Percentiles rank a stretch among this genome's conserved stretches.
Conservation (phyloP, 2,329 filamentous ascomycete species). For the Diaporthe destruens region DNA sequence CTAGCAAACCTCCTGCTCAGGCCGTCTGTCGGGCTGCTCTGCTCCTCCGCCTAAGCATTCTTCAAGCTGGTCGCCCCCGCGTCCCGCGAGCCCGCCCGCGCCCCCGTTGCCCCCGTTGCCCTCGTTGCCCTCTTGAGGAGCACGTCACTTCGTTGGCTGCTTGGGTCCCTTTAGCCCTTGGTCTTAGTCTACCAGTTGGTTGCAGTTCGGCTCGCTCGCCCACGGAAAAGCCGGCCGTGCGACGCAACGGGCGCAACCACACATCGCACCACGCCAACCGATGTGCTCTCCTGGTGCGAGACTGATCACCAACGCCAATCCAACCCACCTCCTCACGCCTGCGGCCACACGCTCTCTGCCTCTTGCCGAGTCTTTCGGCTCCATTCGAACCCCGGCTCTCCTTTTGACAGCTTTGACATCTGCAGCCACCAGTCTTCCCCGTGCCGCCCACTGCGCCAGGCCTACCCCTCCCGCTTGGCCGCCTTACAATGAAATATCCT, state of each 20-base stretch:
- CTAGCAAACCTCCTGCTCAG: constrained; percentile 5
- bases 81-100: constrained; percentile 6
- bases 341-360: constrained; percentile 5
- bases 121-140: neutral
- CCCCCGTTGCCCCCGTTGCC: too few relatives aligned
- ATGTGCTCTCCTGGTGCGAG: constrained; percentile 34
- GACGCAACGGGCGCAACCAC: constrained; percentile 38
- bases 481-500: constrained; percentile 25
- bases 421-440: constrained; percentile 40
- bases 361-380: constrained; percentile 25
- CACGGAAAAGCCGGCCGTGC: constrained; percentile 33
- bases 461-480: constrained; percentile 32
- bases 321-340: constrained; percentile 7
- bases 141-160: constrained; percentile 2
- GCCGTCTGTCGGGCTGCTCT: neutral
- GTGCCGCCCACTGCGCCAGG: constrained; percentile 27
- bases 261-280: constrained; percentile 30
- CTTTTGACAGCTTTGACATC: constrained; percentile 41
- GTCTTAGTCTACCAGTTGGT: constrained; percentile 21
- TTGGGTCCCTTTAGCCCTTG: constrained; percentile 6
- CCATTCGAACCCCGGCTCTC: constrained; percentile 30
- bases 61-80: constrained; percentile 30
- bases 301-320: constrained; percentile 29
- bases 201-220: constrained; percentile 26
- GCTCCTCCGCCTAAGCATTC: constrained; percentile 22